Conservation (phyloP, 768 basidiomycete genomes). For the Mycena alexandri region DNA sequence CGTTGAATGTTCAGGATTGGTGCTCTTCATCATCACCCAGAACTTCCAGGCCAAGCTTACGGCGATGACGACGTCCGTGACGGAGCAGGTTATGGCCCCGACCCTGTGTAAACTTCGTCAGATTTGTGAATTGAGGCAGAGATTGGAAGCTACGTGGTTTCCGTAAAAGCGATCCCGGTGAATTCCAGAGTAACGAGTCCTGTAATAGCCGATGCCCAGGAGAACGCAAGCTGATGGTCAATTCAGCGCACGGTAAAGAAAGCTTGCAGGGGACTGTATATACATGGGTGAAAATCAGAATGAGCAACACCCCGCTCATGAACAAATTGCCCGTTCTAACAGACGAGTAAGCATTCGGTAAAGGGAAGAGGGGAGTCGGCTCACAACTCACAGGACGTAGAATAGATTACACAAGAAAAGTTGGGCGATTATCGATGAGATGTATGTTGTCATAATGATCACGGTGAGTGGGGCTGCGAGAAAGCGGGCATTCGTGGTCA, state of each 20-base stretch:
- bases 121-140: background rate
- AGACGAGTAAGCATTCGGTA: background rate
- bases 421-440: conserved; percentile 2
- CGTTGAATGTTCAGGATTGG: background rate
- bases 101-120: background rate
- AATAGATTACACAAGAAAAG: conserved; percentile 19
- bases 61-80: conserved; percentile 18
- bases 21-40: conserved; percentile 4
- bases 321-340: background rate
- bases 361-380: background rate
- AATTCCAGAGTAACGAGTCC: background rate
- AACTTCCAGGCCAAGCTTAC: conserved; percentile 3
- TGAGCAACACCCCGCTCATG: background rate
- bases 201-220: conserved; percentile 10
- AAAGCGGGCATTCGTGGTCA: background rate
- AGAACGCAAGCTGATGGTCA: background rate
- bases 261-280: background rate
- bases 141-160: background rate
- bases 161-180: background rate
- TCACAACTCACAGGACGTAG: conserved; percentile 3
- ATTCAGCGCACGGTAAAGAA: background rate
- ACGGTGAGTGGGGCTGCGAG: background rate
- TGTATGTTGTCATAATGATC: conserved; percentile 8
- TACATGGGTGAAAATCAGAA: conserved; percentile 9
- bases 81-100: conserved; percentile 10